Conservation (phyloP, 331 rosid genomes). For the Quercus lobata region DNA sequence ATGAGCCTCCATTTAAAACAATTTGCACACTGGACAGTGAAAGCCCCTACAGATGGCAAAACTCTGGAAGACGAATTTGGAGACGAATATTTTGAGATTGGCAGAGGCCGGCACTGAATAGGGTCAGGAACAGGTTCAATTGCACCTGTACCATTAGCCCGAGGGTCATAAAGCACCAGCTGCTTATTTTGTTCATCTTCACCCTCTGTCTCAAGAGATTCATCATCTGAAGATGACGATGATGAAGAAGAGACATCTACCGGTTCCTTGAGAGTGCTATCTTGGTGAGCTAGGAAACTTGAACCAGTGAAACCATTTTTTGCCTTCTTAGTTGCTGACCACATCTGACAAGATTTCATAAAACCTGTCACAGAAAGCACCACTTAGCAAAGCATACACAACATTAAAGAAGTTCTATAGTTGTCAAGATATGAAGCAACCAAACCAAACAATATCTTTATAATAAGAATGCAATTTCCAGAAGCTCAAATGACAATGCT, state of each 20-base stretch:
- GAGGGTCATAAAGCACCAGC: slow-evolving; percentile 67
- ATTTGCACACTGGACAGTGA: slow-evolving; percentile 84
- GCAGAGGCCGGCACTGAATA: slow-evolving; percentile 17
- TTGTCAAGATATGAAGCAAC: too few species aligned
- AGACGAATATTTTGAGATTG: slow-evolving; percentile 9
- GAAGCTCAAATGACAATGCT: too few species aligned
- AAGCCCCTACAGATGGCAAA: slow-evolving; percentile 78
- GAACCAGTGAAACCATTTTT: slow-evolving; percentile 31
- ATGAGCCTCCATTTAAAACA: slow-evolving; percentile 97
- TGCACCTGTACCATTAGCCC: slow-evolving; percentile 27
- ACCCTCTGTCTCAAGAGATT: slow-evolving; percentile 26
- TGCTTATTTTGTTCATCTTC: slow-evolving; percentile 40
- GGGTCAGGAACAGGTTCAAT: slow-evolving; percentile 38
- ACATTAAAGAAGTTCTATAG: neutral
- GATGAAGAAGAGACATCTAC: slow-evolving; percentile 47
- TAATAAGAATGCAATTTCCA: too few species aligned
- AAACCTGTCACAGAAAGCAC: slow-evolving; percentile 25
- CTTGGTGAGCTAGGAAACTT: slow-evolving; percentile 24
- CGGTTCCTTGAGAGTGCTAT: slow-evolving; percentile 21
- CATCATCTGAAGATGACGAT: slow-evolving; percentile 41
- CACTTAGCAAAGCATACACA: neutral
- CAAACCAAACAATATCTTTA: too few species aligned
- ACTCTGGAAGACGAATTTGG: slow-evolving; percentile 35
- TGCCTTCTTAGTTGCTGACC: slow-evolving; percentile 20
- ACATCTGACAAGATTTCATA: slow-evolving; percentile 36